A percentile compares a stretch with the other conserved stretches of the same genome.
phyloP scores from a whole-genome alignment of 106 monocot genomes.

The Acanthochlamys bracteata region DNA sequence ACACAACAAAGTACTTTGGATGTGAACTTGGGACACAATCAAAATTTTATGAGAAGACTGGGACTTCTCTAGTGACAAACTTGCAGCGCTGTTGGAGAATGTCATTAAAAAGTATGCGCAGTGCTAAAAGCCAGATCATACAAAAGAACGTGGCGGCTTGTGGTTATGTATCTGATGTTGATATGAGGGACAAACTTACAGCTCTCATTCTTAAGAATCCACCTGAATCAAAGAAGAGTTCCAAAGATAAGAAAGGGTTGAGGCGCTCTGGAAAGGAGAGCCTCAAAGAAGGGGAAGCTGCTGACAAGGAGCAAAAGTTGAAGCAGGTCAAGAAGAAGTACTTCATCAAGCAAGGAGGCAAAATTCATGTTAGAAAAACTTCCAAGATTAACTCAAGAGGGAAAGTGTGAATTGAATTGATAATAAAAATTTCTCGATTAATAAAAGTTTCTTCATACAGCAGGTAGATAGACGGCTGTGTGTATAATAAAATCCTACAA shows the following conservation, averaged over 20 bases:
- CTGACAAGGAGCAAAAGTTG: constrained; percentile 46
- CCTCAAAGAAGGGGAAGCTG: constrained; percentile 53
- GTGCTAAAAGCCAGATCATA: constrained; percentile 45
- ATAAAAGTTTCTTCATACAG: no score
- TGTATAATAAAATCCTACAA: no score
- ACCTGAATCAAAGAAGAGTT: constrained; percentile 46
- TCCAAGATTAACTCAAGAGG: no score
- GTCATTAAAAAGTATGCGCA: constrained; percentile 51
- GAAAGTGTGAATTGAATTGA: no score
- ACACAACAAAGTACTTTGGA: constrained; percentile 50
- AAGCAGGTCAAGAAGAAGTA: constrained; percentile 37
- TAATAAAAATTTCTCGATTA: no score
- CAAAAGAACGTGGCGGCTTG: constrained; percentile 45
- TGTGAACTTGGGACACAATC: constrained; percentile 63
- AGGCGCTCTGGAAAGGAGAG: constrained; percentile 47
- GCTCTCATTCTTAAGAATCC: constrained; percentile 51
- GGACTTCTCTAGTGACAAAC: constrained; percentile 41
- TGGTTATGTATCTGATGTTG: constrained; percentile 42
- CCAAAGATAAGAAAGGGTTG: constrained; percentile 52
- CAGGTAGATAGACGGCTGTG: no score
- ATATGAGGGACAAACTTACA: constrained; percentile 56
- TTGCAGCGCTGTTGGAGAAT: constrained; percentile 36
- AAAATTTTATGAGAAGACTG: constrained; percentile 46
- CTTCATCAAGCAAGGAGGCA: constrained; percentile 21
- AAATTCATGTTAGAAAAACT: no score